phyloP scores from a whole-genome alignment of 345 rosid species.

The Heritiera fomes region DNA sequence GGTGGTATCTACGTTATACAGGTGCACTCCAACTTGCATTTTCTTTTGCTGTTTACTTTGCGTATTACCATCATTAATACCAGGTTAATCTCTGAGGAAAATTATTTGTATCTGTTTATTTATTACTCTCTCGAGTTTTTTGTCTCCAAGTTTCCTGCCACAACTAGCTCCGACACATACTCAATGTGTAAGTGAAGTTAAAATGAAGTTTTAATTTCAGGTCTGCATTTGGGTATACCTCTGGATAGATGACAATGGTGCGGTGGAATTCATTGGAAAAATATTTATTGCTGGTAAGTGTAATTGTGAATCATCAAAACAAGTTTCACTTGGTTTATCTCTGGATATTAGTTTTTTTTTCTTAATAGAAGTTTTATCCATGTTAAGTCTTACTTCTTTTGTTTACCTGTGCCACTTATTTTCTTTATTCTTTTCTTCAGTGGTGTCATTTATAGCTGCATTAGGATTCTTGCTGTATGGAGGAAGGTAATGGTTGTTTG shows the following conservation, averaged over 20 bases:
- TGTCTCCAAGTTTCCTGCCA: slow-evolving; percentile 13
- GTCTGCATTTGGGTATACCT: slow-evolving; percentile 81
- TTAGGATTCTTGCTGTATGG: slow-evolving; percentile 92
- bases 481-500: slow-evolving; percentile 69
- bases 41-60: background rate
- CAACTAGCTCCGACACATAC: background rate
- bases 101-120: slow-evolving; percentile 3
- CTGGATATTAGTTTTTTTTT: background rate
- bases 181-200: slow-evolving; percentile 15
- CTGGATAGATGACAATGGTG: slow-evolving; percentile 79
- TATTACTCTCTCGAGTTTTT: background rate
- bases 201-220: slow-evolving; percentile 45
- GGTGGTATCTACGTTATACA: slow-evolving; percentile 68
- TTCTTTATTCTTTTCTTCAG: slow-evolving; percentile 42
- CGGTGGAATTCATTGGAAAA: slow-evolving; percentile 73
- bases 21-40: slow-evolving; percentile 41
- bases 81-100: background rate
- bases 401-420: slow-evolving; percentile 14
- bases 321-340: slow-evolving; percentile 6
- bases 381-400: slow-evolving; percentile 2
- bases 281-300: slow-evolving; percentile 80
- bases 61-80: background rate
- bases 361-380: background rate
- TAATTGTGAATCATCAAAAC: background rate
- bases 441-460: slow-evolving; percentile 86